A percentile compares a stretch with the other conserved stretches of the same genome.
Evolutionary conservation across 305 asterid genomes (phyloP).

Genomic region (Fraxinus dipetala): DNA sequence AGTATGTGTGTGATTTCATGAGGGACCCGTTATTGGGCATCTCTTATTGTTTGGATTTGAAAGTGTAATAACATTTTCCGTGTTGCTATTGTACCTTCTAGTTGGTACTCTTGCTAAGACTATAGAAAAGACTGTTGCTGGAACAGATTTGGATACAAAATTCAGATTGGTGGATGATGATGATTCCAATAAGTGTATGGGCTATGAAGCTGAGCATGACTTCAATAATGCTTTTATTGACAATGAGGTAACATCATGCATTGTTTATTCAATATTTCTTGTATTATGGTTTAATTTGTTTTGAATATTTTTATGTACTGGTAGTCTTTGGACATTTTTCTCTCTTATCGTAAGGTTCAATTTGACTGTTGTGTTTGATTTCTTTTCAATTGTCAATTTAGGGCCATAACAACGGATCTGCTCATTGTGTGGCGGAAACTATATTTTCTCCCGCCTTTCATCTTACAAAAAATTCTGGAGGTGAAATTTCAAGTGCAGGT

Average conservation of each 20-base stretch:
- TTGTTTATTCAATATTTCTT: slow-evolving; percentile 3
- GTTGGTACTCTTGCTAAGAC: slow-evolving; percentile 52
- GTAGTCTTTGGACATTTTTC: neutral
- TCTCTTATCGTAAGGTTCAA: neutral
- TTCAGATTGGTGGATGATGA: slow-evolving; percentile 53
- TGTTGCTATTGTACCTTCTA: slow-evolving; percentile 35
- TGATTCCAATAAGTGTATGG: slow-evolving; percentile 42
- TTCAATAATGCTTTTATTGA: slow-evolving; percentile 25
- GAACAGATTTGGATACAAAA: slow-evolving; percentile 54
- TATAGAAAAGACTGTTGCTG: slow-evolving; percentile 44
- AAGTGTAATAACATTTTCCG: slow-evolving; percentile 19
- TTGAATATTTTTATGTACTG: neutral
- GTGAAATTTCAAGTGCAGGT: slow-evolving; percentile 64
- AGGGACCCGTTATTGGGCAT: slow-evolving; percentile 8
- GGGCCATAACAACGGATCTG: slow-evolving; percentile 47
- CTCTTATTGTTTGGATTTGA: slow-evolving; percentile 17
- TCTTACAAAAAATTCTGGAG: slow-evolving; percentile 51
- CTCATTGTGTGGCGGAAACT: slow-evolving; percentile 49
- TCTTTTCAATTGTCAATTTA: slow-evolving; percentile 32
- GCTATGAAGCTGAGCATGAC: slow-evolving; percentile 34
- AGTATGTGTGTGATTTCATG: slow-evolving; percentile 9
- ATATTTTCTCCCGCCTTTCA: slow-evolving; percentile 92
- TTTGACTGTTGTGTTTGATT: slow-evolving; percentile 16
- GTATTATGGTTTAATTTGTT: neutral
- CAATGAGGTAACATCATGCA: slow-evolving; percentile 45